These are phyloP conservation scores for Cladophialophora yegresii DNA, from an alignment of 2,329 filamentous ascomycete species.

Conservation along the genomic window DNA sequence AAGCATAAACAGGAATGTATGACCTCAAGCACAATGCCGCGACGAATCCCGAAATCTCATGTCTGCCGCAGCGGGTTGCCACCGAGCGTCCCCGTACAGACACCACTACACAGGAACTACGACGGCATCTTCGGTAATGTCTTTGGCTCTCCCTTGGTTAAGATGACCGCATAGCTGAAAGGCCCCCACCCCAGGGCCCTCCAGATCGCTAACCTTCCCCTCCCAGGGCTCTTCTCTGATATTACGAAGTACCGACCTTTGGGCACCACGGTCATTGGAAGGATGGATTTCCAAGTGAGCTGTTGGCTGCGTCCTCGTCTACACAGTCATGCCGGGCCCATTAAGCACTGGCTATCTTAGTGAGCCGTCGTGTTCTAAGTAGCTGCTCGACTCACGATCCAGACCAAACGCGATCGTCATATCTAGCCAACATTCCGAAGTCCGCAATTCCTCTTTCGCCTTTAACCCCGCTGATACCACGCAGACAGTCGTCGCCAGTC, in stretches of 20 bases:
- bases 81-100: not conserved
- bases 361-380: conserved; percentile 6
- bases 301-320: not conserved
- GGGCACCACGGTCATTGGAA: conserved; percentile 1
- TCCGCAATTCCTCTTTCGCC: not conserved
- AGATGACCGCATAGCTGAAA: not conserved
- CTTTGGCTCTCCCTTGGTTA: not conserved
- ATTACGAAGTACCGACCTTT: conserved; percentile 7
- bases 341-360: not conserved
- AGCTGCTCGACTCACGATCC: conserved; percentile 5
- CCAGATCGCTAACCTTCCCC: not conserved
- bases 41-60: conserved; percentile 1
- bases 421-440: conserved; percentile 10
- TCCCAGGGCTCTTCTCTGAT: not conserved
- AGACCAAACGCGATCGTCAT: conserved; percentile 14
- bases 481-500: conserved; percentile 8
- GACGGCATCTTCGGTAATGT: not conserved
- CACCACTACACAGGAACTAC: too few relatives aligned
- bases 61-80: not conserved
- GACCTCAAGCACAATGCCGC: not conserved
- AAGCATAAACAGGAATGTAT: not conserved
- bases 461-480: conserved; percentile 22
- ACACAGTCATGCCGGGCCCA: not conserved
- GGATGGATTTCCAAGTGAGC: not conserved
- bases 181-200: not conserved